Conservation (phyloP, 441 rosid species). For the Syzygium syzygioides region DNA sequence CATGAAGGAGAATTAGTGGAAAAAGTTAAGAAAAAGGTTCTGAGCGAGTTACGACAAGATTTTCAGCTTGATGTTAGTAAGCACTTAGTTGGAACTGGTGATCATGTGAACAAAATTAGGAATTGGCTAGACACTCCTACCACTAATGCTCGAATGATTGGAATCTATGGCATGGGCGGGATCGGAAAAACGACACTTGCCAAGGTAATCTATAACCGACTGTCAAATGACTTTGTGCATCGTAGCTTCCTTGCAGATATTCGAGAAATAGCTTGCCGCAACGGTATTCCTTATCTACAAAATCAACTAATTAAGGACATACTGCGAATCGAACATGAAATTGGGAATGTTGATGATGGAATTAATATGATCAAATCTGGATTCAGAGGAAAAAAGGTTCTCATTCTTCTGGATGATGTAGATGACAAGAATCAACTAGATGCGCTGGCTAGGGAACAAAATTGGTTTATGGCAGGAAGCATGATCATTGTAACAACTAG, state of each 20-base stretch:
- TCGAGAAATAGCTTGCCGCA: rapidly evolving
- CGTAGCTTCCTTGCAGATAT: neutral
- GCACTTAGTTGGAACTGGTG: no score
- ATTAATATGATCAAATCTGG: neutral
- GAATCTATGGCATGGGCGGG: neutral
- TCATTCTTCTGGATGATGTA: neutral
- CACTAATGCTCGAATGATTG: neutral
- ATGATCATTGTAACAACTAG: neutral
- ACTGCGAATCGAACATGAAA: no score
- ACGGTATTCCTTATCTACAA: rapidly evolving
- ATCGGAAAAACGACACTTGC: neutral
- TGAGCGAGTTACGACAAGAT: no score
- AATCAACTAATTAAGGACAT: neutral
- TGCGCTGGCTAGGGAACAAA: rapidly evolving
- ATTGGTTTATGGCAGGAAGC: neutral
- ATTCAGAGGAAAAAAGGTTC: neutral
- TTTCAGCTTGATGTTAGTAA: no score
- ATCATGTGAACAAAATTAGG: neutral
- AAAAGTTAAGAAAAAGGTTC: no score
- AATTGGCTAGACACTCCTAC: rapidly evolving
- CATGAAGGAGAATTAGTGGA: no score
- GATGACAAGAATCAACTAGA: neutral
- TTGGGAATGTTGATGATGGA: neutral
- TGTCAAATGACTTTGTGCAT: rapidly evolving
- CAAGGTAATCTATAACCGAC: neutral